Conservation (phyloP, 768 basidiomycete genomes). For the Naganishia vaughanmartiniae region DNA sequence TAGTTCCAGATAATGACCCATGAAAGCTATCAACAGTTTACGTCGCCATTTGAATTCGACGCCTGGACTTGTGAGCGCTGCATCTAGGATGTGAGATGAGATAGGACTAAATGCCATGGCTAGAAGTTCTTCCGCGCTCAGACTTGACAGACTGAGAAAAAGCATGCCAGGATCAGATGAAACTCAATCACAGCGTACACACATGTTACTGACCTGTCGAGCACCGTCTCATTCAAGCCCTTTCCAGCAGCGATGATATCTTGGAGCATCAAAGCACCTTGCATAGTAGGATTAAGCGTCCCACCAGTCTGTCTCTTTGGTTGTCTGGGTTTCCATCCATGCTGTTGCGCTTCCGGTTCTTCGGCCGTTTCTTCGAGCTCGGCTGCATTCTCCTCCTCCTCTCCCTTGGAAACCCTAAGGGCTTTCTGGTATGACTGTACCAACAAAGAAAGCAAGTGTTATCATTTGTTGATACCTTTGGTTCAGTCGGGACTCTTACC, state of each 20-base stretch:
- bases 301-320: constrained; percentile 41
- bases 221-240: constrained; percentile 66
- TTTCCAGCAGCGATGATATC: constrained; percentile 68
- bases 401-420: constrained; percentile 25
- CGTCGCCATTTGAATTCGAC: constrained; percentile 67
- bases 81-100: constrained; percentile 75
- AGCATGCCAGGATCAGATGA: constrained; percentile 16
- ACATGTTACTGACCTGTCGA: constrained; percentile 61
- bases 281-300: constrained; percentile 66
- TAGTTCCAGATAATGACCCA: constrained; percentile 74
- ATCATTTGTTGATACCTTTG: not conserved
- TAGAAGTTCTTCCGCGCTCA: constrained; percentile 63
- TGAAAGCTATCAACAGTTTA: constrained; percentile 68
- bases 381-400: constrained; percentile 17
- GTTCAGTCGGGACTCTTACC: constrained; percentile 38
- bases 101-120: constrained; percentile 65
- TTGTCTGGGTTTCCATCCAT: constrained; percentile 42
- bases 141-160: constrained; percentile 60
- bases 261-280: constrained; percentile 83
- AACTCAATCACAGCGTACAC: not conserved
- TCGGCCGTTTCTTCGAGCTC: constrained; percentile 25
- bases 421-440: constrained; percentile 41
- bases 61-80: constrained; percentile 63
- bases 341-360: constrained; percentile 23
- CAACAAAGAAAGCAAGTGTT: not conserved